These are phyloP conservation scores for Wallacemonas rigidus DNA, from an alignment of 208 protist species.

Conservation along the genomic window DNA sequence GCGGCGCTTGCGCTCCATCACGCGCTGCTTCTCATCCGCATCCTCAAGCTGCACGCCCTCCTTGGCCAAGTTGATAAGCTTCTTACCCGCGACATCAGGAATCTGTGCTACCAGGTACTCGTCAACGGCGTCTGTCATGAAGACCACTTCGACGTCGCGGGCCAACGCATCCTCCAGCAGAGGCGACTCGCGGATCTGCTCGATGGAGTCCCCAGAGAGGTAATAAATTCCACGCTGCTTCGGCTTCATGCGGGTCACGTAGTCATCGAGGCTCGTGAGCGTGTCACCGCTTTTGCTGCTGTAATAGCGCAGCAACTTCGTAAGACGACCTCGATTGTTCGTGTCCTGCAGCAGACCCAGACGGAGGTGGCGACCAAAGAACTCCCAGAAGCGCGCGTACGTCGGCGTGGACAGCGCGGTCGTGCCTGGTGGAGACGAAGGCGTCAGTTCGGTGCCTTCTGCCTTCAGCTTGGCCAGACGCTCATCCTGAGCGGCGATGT, in stretches of 20 bases:
- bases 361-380: constrained; percentile 97
- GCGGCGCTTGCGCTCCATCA: constrained; percentile 90
- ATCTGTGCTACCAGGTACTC: constrained; percentile 96
- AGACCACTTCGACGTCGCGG: constrained; percentile 92
- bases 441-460: constrained; percentile 30
- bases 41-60: constrained; percentile 95
- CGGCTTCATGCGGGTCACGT: constrained; percentile 95
- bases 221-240: constrained; percentile 95
- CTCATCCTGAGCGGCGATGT: constrained; percentile 89
- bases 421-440: constrained; percentile 20
- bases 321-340: constrained; percentile 94
- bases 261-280: constrained; percentile 88
- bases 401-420: constrained; percentile 63
- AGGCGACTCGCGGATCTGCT: constrained; percentile 82
- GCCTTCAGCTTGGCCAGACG: constrained; percentile 41
- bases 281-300: constrained; percentile 74
- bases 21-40: constrained; percentile 87
- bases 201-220: constrained; percentile 81
- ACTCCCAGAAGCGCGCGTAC: constrained; percentile 94
- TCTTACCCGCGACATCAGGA: constrained; percentile 95
- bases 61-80: constrained; percentile 96
- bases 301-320: constrained; percentile 97
- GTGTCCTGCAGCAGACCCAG: constrained; percentile 98
- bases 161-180: constrained; percentile 80
- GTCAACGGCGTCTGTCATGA: constrained; percentile 98